A percentile compares a stretch with the other conserved stretches of the same genome.
These are phyloP conservation scores for Melaleuca alternifolia DNA, from an alignment of 345 rosid genomes.

Conservation along the genomic window DNA sequence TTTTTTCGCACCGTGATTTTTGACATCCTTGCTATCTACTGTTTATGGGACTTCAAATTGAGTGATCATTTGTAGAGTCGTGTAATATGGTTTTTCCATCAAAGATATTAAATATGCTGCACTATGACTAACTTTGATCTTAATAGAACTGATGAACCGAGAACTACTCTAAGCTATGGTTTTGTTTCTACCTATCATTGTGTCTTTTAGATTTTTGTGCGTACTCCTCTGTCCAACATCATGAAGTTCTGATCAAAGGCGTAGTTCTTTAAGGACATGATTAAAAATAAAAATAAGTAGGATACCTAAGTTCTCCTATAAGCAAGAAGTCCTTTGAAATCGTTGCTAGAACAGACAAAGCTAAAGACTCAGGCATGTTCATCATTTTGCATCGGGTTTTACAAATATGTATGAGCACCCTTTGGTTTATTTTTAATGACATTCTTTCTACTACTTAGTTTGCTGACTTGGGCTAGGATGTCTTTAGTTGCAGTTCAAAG, in stretches of 20 bases:
- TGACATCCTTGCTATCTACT: neutral
- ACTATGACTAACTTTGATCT: neutral
- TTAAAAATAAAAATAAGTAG: neutral
- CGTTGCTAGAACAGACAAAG: neutral
- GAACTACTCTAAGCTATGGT: neutral
- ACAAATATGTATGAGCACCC: neutral
- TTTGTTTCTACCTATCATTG: neutral
- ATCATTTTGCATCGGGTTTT: neutral
- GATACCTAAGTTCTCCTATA: neutral
- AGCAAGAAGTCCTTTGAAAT: neutral
- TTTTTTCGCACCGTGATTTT: neutral
- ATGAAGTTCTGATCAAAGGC: neutral
- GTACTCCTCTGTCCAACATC: neutral
- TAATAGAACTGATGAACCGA: neutral
- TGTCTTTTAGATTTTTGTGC: neutral
- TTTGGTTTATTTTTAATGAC: neutral
- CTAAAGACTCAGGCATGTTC: neutral
- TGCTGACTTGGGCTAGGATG: neutral
- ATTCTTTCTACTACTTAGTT: neutral
- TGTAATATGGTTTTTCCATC: neutral
- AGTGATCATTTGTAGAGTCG: neutral
- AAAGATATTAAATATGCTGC: neutral
- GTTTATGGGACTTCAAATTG: neutral
- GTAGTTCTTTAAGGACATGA: neutral
- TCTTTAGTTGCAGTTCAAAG: slow-evolving; percentile 23